These are phyloP conservation scores for Potentilla sterilis DNA, from an alignment of 306 rosid genomes.

Conservation along the genomic window DNA sequence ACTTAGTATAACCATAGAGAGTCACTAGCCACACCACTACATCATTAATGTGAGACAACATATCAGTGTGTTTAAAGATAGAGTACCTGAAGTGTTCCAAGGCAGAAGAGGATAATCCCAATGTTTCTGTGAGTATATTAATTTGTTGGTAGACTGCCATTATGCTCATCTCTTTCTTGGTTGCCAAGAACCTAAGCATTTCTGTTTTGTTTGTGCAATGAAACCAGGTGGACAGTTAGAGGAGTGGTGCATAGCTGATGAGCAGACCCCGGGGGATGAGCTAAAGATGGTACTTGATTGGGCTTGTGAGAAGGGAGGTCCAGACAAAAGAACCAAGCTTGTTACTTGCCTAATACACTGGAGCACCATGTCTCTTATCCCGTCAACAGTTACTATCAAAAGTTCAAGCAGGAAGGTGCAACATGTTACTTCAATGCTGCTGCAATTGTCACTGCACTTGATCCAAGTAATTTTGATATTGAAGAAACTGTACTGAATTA, in stretches of 20 bases:
- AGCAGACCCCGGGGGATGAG: constrained; percentile 40
- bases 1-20: constrained; percentile 11
- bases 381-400: constrained; percentile 62
- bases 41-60: not conserved
- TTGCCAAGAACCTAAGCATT: too few species aligned
- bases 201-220: not conserved
- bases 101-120: constrained; percentile 70
- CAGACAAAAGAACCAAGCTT: constrained; percentile 51
- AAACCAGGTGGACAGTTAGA: constrained; percentile 28
- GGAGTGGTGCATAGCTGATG: constrained; percentile 44
- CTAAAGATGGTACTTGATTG: constrained; percentile 38
- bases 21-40: not conserved
- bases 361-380: constrained; percentile 62
- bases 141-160: too few species aligned
- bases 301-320: constrained; percentile 70
- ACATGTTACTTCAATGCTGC: constrained; percentile 58
- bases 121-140: constrained; percentile 50
- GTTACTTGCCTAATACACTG: constrained; percentile 41
- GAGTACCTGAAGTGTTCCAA: constrained; percentile 88
- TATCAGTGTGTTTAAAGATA: not conserved
- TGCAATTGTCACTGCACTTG: constrained; percentile 33
- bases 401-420: constrained; percentile 45
- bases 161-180: not conserved
- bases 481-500: not conserved
- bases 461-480: constrained; percentile 27